Evolutionary conservation across 1,139 yeast genomes (phyloP), one percentile per base, ranked within the genome.

Genomic region (Candida sanyaensis): DNA sequence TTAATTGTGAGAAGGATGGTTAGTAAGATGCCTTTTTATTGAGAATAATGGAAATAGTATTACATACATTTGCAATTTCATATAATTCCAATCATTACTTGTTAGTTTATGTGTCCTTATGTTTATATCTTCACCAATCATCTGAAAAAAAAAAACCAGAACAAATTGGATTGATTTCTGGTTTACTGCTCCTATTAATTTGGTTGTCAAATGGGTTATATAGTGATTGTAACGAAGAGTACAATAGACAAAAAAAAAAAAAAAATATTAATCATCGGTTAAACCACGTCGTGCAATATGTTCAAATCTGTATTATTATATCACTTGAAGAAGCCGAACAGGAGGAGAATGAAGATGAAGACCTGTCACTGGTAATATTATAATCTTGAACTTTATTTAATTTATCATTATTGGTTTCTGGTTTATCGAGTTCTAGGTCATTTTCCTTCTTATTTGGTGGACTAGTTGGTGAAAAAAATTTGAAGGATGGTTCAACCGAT

Each of bases 31-130:
- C 21, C 21, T 17, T 17, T 17, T 17, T 17, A 17, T 17, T 17
- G 21, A 29, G 11, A 34, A 9, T 6, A 34, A 12, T 5, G 36
- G 39, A 17, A 34, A 23, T 27, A 23, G 9, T 23, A 11, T 37
- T 41, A 51, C 55, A 12, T 50, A 50, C 55, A 51, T 44, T 43
- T 46, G 45, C 12, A 51, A 41, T 6, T 27, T 41, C 13, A 51
- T 37, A 42, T 48, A 51, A 27, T 42, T 30, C 49, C 50, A 47
- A 36, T n/a, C 33, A 17, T 29, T 44, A 10, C 17, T 30, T 23
- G 32, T 24, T 30, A 27, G 27, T 45, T 38, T 32, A 4, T n/a
- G 17, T 3, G 23, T 31, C 21, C 34, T 24, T 33, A 34, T 24
- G 11, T 10, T 23, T 24, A 24, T 24, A 6, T 33, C 33, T 28